Evolutionary conservation across 2,329 filamentous ascomycete species (phyloP).

Genomic region (Hirsutella thompsonii): DNA sequence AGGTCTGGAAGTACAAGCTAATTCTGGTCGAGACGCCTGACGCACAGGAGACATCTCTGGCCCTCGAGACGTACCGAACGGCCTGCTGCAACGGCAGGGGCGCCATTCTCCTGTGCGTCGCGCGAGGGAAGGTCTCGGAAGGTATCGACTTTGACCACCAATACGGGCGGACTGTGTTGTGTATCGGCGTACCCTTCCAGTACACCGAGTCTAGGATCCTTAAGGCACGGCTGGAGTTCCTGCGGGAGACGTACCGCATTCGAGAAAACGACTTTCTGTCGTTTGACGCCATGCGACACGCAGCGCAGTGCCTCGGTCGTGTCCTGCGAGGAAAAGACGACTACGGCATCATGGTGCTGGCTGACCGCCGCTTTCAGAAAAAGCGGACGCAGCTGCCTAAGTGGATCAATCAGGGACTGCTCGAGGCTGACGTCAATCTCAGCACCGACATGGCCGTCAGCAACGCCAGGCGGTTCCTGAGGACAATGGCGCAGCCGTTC

Average conservation of each 20-base stretch:
- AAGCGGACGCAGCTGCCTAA: conserved; percentile 85
- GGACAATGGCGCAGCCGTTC: conserved; percentile 87
- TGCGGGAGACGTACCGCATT: conserved; percentile 95
- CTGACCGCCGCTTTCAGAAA: conserved; percentile 85
- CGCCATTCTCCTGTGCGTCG: conserved; percentile 86
- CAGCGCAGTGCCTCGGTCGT: conserved; percentile 88
- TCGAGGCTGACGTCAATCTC: conserved; percentile 76
- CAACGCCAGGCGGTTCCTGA: conserved; percentile 76
- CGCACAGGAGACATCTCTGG: conserved; percentile 90
- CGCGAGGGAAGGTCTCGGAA: conserved; percentile 91
- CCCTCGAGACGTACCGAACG: conserved; percentile 90
- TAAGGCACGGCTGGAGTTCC: conserved; percentile 87
- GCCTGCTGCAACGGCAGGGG: conserved; percentile 95
- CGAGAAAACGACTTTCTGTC: conserved; percentile 95
- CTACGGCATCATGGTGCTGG: conserved; percentile 98
- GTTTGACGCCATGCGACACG: conserved; percentile 99
- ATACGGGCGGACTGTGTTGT: conserved; percentile 89
- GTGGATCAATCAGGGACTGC: conserved; percentile 85
- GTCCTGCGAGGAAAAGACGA: conserved; percentile 95
- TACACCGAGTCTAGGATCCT: conserved; percentile 97
- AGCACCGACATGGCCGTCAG: conserved; percentile 93
- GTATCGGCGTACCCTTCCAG: conserved; percentile 95
- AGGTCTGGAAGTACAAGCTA: conserved; percentile 98
- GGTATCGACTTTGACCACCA: conserved; percentile 99
- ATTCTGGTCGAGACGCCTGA: conserved; percentile 97